Conservation (phyloP, 176 grass and related monocot genomes). For the Triticum turgidum region DNA sequence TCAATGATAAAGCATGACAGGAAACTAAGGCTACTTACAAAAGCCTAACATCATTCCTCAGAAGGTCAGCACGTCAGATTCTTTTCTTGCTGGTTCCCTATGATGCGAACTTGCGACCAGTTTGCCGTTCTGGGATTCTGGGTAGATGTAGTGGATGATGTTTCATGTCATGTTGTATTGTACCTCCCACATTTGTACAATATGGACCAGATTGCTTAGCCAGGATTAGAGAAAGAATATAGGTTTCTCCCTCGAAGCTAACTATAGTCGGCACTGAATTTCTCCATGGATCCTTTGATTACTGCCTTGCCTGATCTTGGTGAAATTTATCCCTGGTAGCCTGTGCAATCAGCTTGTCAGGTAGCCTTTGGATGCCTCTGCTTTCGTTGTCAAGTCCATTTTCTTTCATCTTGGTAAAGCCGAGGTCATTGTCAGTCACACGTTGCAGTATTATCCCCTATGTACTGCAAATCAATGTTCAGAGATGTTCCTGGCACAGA, state of each 20-base stretch:
- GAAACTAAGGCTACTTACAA: constrained; percentile 55
- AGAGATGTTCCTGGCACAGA: not conserved
- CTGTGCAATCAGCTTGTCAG: not conserved
- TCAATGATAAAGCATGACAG: constrained; percentile 42
- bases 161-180: constrained; percentile 20
- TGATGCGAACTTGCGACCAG: not conserved
- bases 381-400: not conserved
- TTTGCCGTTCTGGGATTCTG: not conserved
- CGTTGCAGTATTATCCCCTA: not conserved
- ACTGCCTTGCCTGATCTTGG: not conserved
- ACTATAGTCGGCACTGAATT: not conserved
- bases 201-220: constrained; percentile 9
- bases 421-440: not conserved
- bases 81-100: not conserved
- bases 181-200: not conserved
- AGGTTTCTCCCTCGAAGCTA: not conserved
- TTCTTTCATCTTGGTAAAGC: constrained; percentile 10
- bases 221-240: not conserved
- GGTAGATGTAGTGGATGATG: constrained; percentile 27
- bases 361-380: not conserved
- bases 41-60: constrained; percentile 24
- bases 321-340: not conserved
- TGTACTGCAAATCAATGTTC: not conserved
- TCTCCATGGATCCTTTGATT: not conserved
- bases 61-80: not conserved